phyloP scores from a whole-genome alignment of 148 eudicot species.

The Chenopodium formosanum region DNA sequence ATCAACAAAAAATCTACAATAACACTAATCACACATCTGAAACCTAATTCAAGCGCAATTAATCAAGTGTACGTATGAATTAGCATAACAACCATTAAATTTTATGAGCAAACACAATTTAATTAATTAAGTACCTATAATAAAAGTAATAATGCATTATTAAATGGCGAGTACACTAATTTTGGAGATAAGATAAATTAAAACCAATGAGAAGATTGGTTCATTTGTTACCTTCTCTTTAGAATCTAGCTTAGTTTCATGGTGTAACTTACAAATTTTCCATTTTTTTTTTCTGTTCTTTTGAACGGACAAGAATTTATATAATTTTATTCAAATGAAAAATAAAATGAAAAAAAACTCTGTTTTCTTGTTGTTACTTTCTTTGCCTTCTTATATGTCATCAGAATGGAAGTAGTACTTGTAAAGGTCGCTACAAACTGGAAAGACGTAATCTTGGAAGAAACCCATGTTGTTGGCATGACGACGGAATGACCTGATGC shows the following conservation, averaged over 20 bases:
- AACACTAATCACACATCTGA: too few relatives aligned
- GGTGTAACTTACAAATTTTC: background rate
- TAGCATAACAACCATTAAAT: too few relatives aligned
- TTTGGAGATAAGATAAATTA: background rate
- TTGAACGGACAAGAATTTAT: background rate
- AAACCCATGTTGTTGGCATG: constrained; percentile 68
- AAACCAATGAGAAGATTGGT: constrained; percentile 16
- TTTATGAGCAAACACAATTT: background rate
- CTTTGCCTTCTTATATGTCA: background rate
- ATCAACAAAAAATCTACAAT: too few relatives aligned
- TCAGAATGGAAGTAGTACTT: constrained; percentile 45
- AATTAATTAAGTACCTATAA: too few relatives aligned
- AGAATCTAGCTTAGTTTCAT: background rate
- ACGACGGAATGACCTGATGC: constrained; percentile 44
- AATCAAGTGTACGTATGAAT: too few relatives aligned
- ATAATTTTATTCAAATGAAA: background rate
- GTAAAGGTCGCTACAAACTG: constrained; percentile 52
- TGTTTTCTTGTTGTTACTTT: background rate
- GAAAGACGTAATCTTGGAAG: constrained; percentile 39
- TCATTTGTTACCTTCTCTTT: background rate
- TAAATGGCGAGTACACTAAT: background rate
- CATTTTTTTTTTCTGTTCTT: background rate
- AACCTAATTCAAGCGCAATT: too few relatives aligned
- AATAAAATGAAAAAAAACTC: background rate
- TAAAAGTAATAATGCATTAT: too few relatives aligned